Evolutionary conservation across 345 rosid genomes (phyloP), one percentile per base, ranked within the genome.

Genomic region (Gossypium bickii): DNA sequence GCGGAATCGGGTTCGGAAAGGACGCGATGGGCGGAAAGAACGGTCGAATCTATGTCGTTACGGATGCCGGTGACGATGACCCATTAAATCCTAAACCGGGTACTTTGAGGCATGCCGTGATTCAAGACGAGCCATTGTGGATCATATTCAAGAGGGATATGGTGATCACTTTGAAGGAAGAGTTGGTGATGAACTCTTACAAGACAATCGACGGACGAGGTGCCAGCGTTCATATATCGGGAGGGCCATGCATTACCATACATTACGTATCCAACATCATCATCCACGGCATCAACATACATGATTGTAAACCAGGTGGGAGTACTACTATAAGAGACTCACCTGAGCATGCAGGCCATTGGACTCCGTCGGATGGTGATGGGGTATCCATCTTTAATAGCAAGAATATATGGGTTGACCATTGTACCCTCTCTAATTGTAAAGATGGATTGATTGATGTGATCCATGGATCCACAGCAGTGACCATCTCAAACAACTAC

Each of bases 1-100:
- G 97, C 27, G 97, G 90, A 4, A 89, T 91, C 1, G 97, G 97
- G 6, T 91, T 91, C 44, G 97, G 97, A 22, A 89, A 83, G 80
- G 75, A 87, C 18, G 97, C 97, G n/a, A 79, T 84, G 0, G 97
- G 97, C 0, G 97, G 97, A 0, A 85, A 82, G 6, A 53, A 83
- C 17, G 97, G 97, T 3, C 81, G 83, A 48, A 83, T 89, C 69
- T 91, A 91, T 15, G 83, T 88, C 0, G 94, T 91, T 5, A 87
- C 90, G 0, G 91, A 89, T 78, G 67, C 92, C 1, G 81, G 84
- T 0, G 78, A 59, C 3, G 64, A 25, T 4, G 64, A 59, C 41
- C 41, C 64, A 13, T 9, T 59, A 38, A 59, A 59, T 41, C 64
- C 64, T 25, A 59, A 15, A 25, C 64, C 64, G 3, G 41, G 64